These are phyloP conservation scores for Sordaria brevicollis DNA, from an alignment of 495 filamentous ascomycete species.

Conservation along the genomic window DNA sequence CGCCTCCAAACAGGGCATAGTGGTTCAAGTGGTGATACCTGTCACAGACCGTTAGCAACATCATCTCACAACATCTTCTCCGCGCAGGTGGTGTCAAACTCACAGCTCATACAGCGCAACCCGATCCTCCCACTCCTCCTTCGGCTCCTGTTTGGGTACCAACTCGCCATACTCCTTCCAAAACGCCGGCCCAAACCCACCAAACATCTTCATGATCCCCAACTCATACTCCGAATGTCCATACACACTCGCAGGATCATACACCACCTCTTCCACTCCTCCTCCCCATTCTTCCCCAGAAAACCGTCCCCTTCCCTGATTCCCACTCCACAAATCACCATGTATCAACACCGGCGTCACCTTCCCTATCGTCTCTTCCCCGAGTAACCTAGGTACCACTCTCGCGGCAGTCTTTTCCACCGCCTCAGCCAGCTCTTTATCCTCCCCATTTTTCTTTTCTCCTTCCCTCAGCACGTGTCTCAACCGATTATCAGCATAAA, in stretches of 20 bases:
- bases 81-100: conserved; percentile 26
- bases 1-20: conserved; percentile 70
- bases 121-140: conserved; percentile 75
- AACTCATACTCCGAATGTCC: conserved; percentile 84
- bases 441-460: conserved; percentile 51
- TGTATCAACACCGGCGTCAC: conserved; percentile 69
- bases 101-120: conserved; percentile 72
- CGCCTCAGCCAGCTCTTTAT: conserved; percentile 46
- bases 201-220: conserved; percentile 95
- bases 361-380: conserved; percentile 53
- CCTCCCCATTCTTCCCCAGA: conserved; percentile 30
- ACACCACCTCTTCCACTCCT: conserved; percentile 66
- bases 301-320: conserved; percentile 59
- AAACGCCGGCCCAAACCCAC: conserved; percentile 68
- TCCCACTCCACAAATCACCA: conserved; percentile 88
- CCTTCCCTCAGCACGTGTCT: conserved; percentile 48
- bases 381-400: conserved; percentile 66
- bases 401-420: conserved; percentile 50
- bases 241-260: conserved; percentile 70
- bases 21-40: conserved; percentile 91
- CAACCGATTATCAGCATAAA: conserved; percentile 68
- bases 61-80: not conserved
- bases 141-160: conserved; percentile 70
- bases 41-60: not conserved
- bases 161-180: conserved; percentile 65